These are phyloP conservation scores for Podospora tetraspora DNA, from an alignment of 495 filamentous ascomycete species.

Conservation along the genomic window DNA sequence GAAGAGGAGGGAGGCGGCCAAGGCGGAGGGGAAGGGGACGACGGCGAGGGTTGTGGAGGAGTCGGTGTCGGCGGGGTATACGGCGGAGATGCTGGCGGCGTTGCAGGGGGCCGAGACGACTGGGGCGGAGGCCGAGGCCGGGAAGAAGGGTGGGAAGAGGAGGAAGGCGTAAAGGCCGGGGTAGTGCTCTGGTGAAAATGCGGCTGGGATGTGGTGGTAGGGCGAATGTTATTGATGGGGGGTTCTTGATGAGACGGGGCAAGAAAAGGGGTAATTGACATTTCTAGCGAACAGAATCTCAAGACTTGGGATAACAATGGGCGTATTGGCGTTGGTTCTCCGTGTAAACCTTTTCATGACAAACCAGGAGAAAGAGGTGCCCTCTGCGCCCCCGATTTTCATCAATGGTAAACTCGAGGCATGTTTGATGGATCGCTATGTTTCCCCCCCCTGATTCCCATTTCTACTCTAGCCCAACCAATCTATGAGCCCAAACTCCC, in stretches of 20 bases:
- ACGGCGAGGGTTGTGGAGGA: background rate
- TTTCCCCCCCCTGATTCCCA: background rate
- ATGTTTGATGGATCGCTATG: too few species aligned
- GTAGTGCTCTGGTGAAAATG: background rate
- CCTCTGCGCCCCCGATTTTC: too few species aligned
- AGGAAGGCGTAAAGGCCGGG: slow-evolving; percentile 38
- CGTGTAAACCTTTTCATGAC: background rate
- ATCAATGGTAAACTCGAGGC: background rate
- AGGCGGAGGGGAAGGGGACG: slow-evolving; percentile 14
- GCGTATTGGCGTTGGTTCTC: background rate
- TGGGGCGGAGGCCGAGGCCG: slow-evolving; percentile 18
- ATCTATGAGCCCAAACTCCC: background rate
- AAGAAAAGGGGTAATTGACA: background rate
- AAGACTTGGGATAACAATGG: background rate
- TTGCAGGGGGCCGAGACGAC: slow-evolving; percentile 29
- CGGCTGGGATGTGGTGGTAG: background rate
- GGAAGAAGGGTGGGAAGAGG: slow-evolving; percentile 41
- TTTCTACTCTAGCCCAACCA: background rate
- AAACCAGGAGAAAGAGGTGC: too few species aligned
- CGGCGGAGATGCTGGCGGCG: slow-evolving; percentile 38
- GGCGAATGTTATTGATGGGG: background rate
- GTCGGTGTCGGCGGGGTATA: slow-evolving; percentile 21
- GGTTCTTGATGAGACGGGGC: background rate
- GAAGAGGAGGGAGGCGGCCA: slow-evolving; percentile 34
- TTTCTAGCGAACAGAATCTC: background rate